Base-by-base conservation (phyloP, 257 asterid species). In the Capsicum baccatum region DNA sequence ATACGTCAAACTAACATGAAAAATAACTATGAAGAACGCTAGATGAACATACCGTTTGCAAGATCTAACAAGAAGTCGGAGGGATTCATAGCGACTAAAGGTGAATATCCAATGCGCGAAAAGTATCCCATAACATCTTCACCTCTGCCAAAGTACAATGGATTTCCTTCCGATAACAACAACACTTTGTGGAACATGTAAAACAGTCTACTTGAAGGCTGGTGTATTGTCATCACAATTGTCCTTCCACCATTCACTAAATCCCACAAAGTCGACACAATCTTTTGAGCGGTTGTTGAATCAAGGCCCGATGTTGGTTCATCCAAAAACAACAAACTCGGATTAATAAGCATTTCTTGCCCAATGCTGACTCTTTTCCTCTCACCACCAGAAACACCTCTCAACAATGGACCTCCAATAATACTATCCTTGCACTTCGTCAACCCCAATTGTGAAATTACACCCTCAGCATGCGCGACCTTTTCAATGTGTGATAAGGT, bases 281-380 rank as follows among this genome's bases (percentile, higher is more conserved):
- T 94, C 83, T 88, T 90, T 83, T 89, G 95, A 8, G 98, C 98
- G 0, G 97, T 94, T 4, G 98, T 95, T 1, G 98, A 94, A 79
- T 95, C 98, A 0, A 94, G 90, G 2, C 98, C 98, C 0, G 98
- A 95, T 2, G 98, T 94, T 5, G 98, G 98, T 81, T 95, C 98
- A 64, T 95, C 98, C 58, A 95, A 90, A 60, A 95, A 87, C 85
- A 95, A 59, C 59, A 95, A 67, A 37, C 96, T 91, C 0, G 98
- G 98, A 78, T 95, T 94, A 67, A 94, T 92, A 0, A 95, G 92
- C 98, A 95, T 90, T 79, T 95, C 98, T 70, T 93, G 97, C 0
- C 98, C 98, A 3, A 95, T 95, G 59, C 97, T 95, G 3, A 95
- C 98, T 11, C 98, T 85, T 83, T 94, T 94, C 35, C 95, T 62